These are phyloP conservation scores for Yamadazyma nakazawae DNA, from an alignment of 805 yeast genomes.

Conservation along the genomic window DNA sequence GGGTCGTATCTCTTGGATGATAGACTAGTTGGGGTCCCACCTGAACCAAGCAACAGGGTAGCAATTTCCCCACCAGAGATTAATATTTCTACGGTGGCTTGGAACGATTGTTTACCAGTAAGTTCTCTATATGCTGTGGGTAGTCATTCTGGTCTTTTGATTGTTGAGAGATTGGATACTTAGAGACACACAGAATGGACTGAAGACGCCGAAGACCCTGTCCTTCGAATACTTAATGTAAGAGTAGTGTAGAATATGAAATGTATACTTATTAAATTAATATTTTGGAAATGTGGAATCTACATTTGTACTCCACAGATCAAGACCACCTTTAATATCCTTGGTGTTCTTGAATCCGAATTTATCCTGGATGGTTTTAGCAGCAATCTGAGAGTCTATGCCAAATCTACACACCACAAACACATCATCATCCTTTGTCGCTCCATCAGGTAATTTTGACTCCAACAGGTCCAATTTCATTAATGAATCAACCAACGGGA, in stretches of 20 bases:
- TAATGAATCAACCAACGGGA: constrained; percentile 53
- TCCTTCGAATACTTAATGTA: no score
- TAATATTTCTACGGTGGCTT: constrained; percentile 46
- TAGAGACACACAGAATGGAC: neutral
- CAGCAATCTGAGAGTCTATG: constrained; percentile 84
- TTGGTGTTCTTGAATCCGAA: constrained; percentile 48
- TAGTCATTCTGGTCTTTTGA: constrained; percentile 47
- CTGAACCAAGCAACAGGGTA: constrained; percentile 24
- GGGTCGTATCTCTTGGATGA: constrained; percentile 20
- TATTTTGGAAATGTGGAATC: constrained; percentile 65
- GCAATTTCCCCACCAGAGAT: constrained; percentile 48
- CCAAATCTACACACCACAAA: constrained; percentile 83
- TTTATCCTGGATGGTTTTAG: constrained; percentile 49
- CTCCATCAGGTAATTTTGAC: constrained; percentile 13
- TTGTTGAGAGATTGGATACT: constrained; percentile 42
- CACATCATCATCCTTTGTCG: constrained; percentile 24
- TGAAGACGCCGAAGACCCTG: no score
- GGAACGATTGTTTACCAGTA: constrained; percentile 50
- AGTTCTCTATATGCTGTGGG: constrained; percentile 55
- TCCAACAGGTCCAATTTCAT: constrained; percentile 20
- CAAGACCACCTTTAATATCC: constrained; percentile 79
- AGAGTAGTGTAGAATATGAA: neutral
- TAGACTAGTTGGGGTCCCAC: constrained; percentile 26
- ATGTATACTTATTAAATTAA: constrained; percentile 22
- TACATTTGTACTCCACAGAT: constrained; percentile 59